Base-by-base conservation (phyloP, 2,329 filamentous ascomycete genomes). In the Cladorrhinum sp. region DNA sequence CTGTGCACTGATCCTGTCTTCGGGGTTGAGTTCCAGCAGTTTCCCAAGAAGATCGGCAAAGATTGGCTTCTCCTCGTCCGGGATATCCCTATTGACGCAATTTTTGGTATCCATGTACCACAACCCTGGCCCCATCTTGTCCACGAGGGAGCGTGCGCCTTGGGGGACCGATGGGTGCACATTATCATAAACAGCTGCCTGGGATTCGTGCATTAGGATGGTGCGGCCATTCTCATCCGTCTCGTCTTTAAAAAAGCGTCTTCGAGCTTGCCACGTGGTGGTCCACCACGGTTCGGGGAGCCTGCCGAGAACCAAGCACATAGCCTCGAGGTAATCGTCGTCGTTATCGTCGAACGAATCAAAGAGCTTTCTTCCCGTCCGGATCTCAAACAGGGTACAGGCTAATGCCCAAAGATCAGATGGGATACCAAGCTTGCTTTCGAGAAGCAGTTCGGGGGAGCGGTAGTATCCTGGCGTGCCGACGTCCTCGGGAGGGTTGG, bases 331-430 rank as follows among this genome's bases (percentile, higher is more conserved):
- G 6, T 71, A 48, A 1, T 74, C 71, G n/a, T 75, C 72, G 1
- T 52, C 53, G 3, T 70, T 68, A 25, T 69, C 65, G 64, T 68
- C 68, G 64, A 67, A 67, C 0, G 57, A 66, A 20, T 69, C 64
- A 20, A 74, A 74, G 0, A 76, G 63, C 0, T 62, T 62, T 3
- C 69, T 56, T 0, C 72, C 71, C 0, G 68, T 64, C 0, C 73
- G 68, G 0, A 74, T 74, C 59, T 75, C 71, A 32, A 72, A 72
- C 0, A 75, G 32, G 0, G 71, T 74, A 23, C 73, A 75, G 0
- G 67, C 73, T 2, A 75, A 68, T 25, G 73, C 71, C 72, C 73
- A 75, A 0, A 74, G 48, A 32, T 75, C 73, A 1, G 63, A 67
- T 0, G 52, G 59, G 0, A 65, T 60, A 0, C 72, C 68, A 1